These are phyloP conservation scores for Emergomyces pasteurianus DNA, from an alignment of 2,329 filamentous ascomycete genomes.

Conservation along the genomic window DNA sequence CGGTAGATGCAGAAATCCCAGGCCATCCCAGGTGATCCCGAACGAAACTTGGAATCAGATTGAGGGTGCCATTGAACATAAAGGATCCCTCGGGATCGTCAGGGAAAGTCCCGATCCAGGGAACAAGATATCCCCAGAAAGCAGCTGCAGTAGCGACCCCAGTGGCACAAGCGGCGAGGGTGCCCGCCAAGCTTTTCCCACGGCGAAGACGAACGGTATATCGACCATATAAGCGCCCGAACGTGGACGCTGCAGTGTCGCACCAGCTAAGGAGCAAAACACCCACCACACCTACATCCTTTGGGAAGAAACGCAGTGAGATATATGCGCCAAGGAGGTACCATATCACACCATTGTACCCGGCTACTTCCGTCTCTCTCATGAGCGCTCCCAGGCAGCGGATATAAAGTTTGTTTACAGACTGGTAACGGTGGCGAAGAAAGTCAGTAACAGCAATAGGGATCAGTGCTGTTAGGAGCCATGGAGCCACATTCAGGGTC, in stretches of 20 bases:
- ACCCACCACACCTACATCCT: conserved; percentile 82
- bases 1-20: conserved; percentile 19
- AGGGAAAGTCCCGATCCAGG: conserved; percentile 51
- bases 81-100: conserved; percentile 60
- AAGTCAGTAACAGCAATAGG: conserved; percentile 76
- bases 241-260: conserved; percentile 90
- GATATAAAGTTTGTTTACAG: conserved; percentile 81
- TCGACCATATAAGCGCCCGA: conserved; percentile 77
- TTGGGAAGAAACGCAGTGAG: conserved; percentile 76
- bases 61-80: conserved; percentile 68
- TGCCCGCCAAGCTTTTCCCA: conserved; percentile 87
- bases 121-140: conserved; percentile 83
- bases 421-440: conserved; percentile 67
- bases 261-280: conserved; percentile 93
- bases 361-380: conserved; percentile 88
- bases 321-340: conserved; percentile 86
- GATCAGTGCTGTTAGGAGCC: conserved; percentile 65
- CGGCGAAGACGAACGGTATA: conserved; percentile 76
- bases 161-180: conserved; percentile 67
- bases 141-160: conserved; percentile 71
- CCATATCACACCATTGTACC: conserved; percentile 95
- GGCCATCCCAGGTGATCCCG: conserved; percentile 49
- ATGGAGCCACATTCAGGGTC: conserved; percentile 65
- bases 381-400: conserved; percentile 75
- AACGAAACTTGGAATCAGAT: conserved; percentile 49